Base-by-base conservation (phyloP, 768 basidiomycete species). In the Leccinellum albellum region DNA sequence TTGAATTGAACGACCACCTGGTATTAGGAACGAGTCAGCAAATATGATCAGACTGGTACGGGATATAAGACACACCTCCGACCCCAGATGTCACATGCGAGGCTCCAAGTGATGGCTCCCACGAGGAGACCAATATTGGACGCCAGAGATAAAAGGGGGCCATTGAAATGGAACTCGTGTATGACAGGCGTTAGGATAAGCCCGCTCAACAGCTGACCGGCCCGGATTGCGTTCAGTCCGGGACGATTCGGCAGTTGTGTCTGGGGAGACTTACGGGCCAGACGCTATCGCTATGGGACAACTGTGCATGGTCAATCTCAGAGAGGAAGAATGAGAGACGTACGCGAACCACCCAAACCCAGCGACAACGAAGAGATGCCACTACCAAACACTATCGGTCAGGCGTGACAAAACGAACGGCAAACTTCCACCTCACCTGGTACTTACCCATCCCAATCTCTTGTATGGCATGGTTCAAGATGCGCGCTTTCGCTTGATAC, bases 391-490 rank as follows among this genome's bases (percentile, higher is more conserved):
- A 46, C 6, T 1, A 17, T 44, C n/a, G 46, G 37, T 49, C 35
- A 50, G 15, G 15, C 15, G 35, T 8, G 17, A 37, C 9, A 10
- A 37, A 37, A n/a, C 9, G 14, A 14, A 15, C 3, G 26, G 6
- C 8, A 28, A 24, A 15, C n/a, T 0, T 28, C 6, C 17, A 17
- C 9, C 37, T 17, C 49, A 77, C 80, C 75, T 82, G 82, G 57
- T 83, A 83, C 59, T 68, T 77, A 6, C 82, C 82, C 80, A 83
- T 83, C 2, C 82, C 82, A 20, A 83, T 80, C 32, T 80, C 78
- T 63, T 80, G 79, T 45, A 83, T 73, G 4, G 78, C 74, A 40
- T 70, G 69, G 48, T 79, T 80, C 54, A 83, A 56, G 31, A 82
- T 64, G 24, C 70, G 69, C 1, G 82, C 81, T 62, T 82, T 83